These are phyloP conservation scores for Paraphoma sp. DNA, from an alignment of 2,329 filamentous ascomycete genomes.

Conservation along the genomic window DNA sequence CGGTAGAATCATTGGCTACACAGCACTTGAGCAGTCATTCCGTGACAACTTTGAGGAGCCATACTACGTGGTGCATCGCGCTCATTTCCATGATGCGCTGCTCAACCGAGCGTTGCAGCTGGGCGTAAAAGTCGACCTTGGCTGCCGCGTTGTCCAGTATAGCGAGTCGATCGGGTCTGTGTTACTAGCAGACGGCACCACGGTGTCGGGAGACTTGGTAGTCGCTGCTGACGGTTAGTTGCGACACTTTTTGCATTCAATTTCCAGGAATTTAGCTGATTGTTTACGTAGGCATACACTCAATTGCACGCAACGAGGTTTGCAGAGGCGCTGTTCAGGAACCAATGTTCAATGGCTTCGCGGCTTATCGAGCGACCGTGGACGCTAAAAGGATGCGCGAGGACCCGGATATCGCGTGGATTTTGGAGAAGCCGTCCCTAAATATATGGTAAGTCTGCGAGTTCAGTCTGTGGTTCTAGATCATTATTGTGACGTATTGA, in stretches of 20 bases:
- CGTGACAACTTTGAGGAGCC: slow-evolving; percentile 35
- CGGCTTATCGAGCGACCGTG: slow-evolving; percentile 66
- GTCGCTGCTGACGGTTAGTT: slow-evolving; percentile 41
- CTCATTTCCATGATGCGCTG: slow-evolving; percentile 17
- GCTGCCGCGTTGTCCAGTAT: slow-evolving; percentile 7
- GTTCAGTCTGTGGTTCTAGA: not conserved
- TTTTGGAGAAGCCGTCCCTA: slow-evolving; percentile 19
- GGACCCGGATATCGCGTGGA: slow-evolving; percentile 27
- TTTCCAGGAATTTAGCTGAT: not conserved
- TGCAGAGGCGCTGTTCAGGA: not conserved
- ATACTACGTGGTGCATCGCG: slow-evolving; percentile 21
- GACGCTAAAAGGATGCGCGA: slow-evolving; percentile 54
- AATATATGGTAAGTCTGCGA: slow-evolving; percentile 23
- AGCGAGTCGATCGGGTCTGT: slow-evolving; percentile 21
- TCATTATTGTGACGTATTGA: not conserved
- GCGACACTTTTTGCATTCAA: not conserved
- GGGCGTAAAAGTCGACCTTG: slow-evolving; percentile 12
- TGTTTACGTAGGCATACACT: slow-evolving; percentile 19
- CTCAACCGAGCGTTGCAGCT: slow-evolving; percentile 9
- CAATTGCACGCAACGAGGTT: slow-evolving; percentile 56
- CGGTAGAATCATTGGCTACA: slow-evolving; percentile 52
- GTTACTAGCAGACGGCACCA: slow-evolving; percentile 47
- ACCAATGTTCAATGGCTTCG: slow-evolving; percentile 55
- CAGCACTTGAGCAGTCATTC: slow-evolving; percentile 48
- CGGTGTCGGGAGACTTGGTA: slow-evolving; percentile 43